These are phyloP conservation scores for Microsporum audouinii DNA, from an alignment of 2,329 filamentous ascomycete genomes.

Conservation along the genomic window DNA sequence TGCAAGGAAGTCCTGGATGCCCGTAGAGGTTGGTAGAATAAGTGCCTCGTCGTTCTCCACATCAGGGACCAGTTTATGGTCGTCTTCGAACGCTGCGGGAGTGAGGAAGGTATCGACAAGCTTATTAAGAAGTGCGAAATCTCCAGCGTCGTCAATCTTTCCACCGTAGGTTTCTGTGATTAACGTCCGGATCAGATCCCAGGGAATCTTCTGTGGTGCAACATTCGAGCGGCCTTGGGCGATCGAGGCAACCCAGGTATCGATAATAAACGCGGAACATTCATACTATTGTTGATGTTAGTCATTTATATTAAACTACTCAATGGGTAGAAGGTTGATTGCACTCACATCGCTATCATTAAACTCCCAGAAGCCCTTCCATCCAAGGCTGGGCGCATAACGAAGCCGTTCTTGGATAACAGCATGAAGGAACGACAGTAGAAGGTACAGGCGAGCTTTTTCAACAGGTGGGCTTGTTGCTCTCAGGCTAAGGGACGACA, in stretches of 20 bases:
- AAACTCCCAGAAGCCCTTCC: constrained; percentile 99
- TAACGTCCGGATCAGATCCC: constrained; percentile 86
- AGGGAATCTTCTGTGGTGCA: constrained; percentile 84
- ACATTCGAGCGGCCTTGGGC: constrained; percentile 83
- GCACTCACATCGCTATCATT: constrained; percentile 92
- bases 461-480: constrained; percentile 77
- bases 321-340: neutral
- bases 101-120: constrained; percentile 73
- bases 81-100: constrained; percentile 79
- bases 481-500: constrained; percentile 67
- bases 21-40: constrained; percentile 66
- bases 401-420: constrained; percentile 89
- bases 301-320: neutral
- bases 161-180: constrained; percentile 93
- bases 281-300: constrained; percentile 56
- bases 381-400: constrained; percentile 86
- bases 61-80: constrained; percentile 74
- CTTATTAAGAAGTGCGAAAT: constrained; percentile 61
- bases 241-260: constrained; percentile 79
- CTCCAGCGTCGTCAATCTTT: constrained; percentile 85
- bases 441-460: constrained; percentile 74
- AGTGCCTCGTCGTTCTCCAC: constrained; percentile 51
- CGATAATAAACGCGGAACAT: constrained; percentile 90
- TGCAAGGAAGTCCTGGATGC: constrained; percentile 69
- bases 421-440: constrained; percentile 89